Base-by-base conservation (phyloP, 73 alveolate species). In the Durusdinium trenchii region DNA sequence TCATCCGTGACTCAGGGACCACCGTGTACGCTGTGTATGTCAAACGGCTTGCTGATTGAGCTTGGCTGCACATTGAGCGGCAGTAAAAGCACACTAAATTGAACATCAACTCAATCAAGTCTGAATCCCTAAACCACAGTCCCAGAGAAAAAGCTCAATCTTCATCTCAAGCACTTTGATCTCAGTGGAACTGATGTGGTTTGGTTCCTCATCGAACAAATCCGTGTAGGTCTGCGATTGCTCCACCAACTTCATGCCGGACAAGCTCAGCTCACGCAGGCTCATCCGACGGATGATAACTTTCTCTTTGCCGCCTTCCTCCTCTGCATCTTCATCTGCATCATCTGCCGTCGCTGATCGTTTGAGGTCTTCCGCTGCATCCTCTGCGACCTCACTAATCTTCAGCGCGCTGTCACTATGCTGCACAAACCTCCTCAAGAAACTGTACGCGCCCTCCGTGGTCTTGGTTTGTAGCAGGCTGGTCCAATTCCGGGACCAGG, bases 241-340 rank as follows among this genome's bases (percentile, higher is more conserved):
- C 64, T 78, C 89, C 3, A 78, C 89, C 62, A 78, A 6, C 28
- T 43, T 45, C 89, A 78, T 43, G 36, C 89, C 89, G 42, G 45
- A 45, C 18, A 43, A 43, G 10, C 43, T 23, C 40, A 78, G 40
- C 4, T 14, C 38, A 3, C 16, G 3, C 61, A 78, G 3, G 4
- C 43, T 78, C 89, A 45, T 43, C 40, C 30, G 14, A 23, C 64
- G 47, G 12, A 20, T 0, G 40, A 78, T 78, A 14, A 23, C 43
- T 6, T 67, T 42, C 12, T n/a, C 42, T 67, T 30, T 42, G 23
- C 62, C 62, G 12, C 10, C 46, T 42, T 1, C 46, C 42, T 16
- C 62, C 12, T 10, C 45, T 18, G 43, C 89, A 18, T 43, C 64
- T 7, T 14, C 64, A 36, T 36, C 84, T 10, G 42, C 84, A 40